Percentiles rank a stretch among this genome's conserved stretches.
Evolutionary conservation across 306 rosid genomes (phyloP).

Genomic region (Carpinus fangiana): DNA sequence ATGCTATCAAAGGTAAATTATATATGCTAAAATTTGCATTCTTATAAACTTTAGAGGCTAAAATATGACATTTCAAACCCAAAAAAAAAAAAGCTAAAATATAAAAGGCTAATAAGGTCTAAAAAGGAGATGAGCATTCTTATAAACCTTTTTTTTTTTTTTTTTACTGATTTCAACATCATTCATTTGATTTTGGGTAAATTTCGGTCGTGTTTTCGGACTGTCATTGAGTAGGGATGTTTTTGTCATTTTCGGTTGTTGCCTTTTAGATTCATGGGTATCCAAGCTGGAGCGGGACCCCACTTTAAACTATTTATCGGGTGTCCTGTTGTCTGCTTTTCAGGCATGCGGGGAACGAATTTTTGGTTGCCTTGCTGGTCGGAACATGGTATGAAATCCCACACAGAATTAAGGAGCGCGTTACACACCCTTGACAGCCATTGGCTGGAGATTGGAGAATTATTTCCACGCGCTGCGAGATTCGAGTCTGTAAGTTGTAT

Average conservation of each 20-base stretch:
- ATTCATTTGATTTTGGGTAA: no score
- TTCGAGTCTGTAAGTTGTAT: background rate
- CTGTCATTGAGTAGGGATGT: constrained; percentile 14
- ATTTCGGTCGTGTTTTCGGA: background rate
- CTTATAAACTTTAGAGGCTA: no score
- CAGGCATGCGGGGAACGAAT: constrained; percentile 33
- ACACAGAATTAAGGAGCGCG: background rate
- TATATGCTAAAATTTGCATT: no score
- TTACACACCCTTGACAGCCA: background rate
- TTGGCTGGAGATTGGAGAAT: background rate
- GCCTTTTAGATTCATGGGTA: constrained; percentile 7
- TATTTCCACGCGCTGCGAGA: background rate
- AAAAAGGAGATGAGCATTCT: no score
- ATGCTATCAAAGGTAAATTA: no score
- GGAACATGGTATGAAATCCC: constrained; percentile 7
- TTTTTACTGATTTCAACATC: no score
- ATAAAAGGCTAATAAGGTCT: no score
- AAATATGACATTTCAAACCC: no score
- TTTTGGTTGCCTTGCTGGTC: constrained; percentile 23
- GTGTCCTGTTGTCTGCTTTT: constrained; percentile 23
- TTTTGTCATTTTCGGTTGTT: constrained; percentile 33
- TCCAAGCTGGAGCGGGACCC: constrained; percentile 15
- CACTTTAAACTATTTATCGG: constrained; percentile 2
- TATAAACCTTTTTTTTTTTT: no score
- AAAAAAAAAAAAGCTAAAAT: no score